Conservation (phyloP, 179 eudicot genomes). For the Silene noctiflora region DNA sequence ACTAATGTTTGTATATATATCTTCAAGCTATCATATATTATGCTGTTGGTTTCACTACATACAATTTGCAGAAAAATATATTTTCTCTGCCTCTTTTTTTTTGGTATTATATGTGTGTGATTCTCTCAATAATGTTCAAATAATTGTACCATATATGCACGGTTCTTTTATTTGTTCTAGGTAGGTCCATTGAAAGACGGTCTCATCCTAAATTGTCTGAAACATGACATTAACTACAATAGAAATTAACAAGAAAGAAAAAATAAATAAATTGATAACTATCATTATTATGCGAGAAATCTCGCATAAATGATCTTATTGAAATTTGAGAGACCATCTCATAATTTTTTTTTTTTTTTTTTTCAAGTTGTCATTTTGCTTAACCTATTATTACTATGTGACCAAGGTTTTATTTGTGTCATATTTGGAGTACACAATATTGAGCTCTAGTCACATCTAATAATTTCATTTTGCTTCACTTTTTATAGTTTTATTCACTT, state of each 20-base stretch:
- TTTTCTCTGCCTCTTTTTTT: background rate
- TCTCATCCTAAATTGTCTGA: too few relatives aligned
- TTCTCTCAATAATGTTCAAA: background rate
- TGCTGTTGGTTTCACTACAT: background rate
- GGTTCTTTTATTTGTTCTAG: background rate
- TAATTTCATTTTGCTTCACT: too few relatives aligned
- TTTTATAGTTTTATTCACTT: too few relatives aligned
- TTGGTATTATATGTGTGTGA: background rate
- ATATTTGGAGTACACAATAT: background rate
- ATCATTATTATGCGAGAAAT: too few relatives aligned
- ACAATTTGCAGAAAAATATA: constrained; percentile 1
- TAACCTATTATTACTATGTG: background rate
- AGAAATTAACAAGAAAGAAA: too few relatives aligned
- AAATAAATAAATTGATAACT: too few relatives aligned
- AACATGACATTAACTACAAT: too few relatives aligned
- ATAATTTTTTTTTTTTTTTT: too few relatives aligned
- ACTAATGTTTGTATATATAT: constrained; percentile 5
- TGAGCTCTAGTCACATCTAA: background rate
- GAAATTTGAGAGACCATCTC: too few relatives aligned
- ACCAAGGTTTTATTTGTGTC: background rate
- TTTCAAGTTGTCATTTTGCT: constrained; percentile 6
- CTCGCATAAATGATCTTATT: too few relatives aligned
- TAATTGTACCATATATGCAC: background rate
- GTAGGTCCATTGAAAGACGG: too few relatives aligned
- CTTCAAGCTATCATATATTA: background rate